Evolutionary conservation across 2,329 filamentous ascomycete species (phyloP).

Genomic region (Zymoseptoria brevis): DNA sequence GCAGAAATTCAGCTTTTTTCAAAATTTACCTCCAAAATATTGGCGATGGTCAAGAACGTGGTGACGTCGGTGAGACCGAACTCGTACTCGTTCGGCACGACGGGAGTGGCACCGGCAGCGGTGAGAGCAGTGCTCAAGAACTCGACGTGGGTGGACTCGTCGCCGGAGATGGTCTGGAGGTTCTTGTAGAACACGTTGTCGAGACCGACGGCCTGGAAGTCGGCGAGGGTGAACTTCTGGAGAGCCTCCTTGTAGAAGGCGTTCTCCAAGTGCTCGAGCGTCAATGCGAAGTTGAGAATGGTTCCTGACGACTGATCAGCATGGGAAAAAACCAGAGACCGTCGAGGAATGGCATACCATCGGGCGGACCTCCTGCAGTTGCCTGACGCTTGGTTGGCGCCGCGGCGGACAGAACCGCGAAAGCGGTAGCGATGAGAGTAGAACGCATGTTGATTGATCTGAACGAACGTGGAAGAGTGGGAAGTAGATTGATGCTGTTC

Average conservation of each 20-base stretch:
- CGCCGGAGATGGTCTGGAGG: conserved; percentile 47
- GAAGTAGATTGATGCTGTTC: neutral
- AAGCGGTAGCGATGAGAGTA: conserved; percentile 9
- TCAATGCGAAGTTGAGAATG: conserved; percentile 39
- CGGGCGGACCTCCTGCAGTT: conserved; percentile 2
- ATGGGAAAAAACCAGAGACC: neutral
- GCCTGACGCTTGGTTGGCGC: conserved; percentile 15
- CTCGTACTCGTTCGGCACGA: conserved; percentile 48
- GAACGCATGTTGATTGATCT: conserved; percentile 13
- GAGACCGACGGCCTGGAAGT: conserved; percentile 47
- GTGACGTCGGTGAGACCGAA: conserved; percentile 36
- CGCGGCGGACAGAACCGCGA: conserved; percentile 15
- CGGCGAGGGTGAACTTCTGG: conserved; percentile 45
- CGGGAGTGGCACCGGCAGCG: conserved; percentile 43
- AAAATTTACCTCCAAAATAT: conserved; percentile 42
- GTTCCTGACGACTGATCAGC: neutral
- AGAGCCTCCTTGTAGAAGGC: conserved; percentile 56
- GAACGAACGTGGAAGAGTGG: neutral
- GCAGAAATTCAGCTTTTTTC: too few relatives aligned
- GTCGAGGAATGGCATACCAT: neutral
- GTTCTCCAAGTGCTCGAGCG: conserved; percentile 46
- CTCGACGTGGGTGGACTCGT: conserved; percentile 52
- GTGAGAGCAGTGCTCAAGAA: conserved; percentile 44
- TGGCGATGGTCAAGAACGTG: conserved; percentile 46
- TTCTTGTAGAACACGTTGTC: conserved; percentile 49